A percentile compares a stretch with the other conserved stretches of the same genome.
Evolutionary conservation across 257 asterid genomes (phyloP).

Genomic region (Solanum virginianum): DNA sequence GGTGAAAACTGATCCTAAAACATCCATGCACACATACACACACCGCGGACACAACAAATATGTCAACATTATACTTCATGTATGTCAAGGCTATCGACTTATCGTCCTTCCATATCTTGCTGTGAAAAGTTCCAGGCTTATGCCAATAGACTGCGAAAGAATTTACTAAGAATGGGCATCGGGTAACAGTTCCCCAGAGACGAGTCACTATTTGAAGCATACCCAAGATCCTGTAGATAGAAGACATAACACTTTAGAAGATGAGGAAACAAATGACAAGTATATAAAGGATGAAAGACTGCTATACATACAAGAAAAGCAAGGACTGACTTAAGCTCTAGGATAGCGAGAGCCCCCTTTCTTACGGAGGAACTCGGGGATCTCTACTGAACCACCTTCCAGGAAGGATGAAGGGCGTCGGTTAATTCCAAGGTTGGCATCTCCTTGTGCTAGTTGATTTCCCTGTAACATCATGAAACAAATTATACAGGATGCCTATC

Average conservation of each 20-base stretch:
- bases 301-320: neutral
- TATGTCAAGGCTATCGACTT: neutral
- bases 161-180: neutral
- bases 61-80: neutral
- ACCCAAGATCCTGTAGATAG: neutral
- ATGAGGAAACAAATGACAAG: neutral
- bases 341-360: constrained; percentile 85
- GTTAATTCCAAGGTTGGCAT: constrained; percentile 38
- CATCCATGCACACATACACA: neutral
- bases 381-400: constrained; percentile 70
- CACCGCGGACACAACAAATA: neutral
- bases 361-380: constrained; percentile 86
- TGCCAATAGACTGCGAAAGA: neutral
- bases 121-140: neutral
- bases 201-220: neutral
- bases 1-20: neutral
- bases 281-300: neutral
- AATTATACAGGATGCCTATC: neutral
- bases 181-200: neutral
- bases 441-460: constrained; percentile 52
- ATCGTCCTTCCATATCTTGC: neutral
- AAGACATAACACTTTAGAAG: neutral
- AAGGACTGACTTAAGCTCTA: constrained; percentile 38
- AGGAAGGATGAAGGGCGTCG: constrained; percentile 59
- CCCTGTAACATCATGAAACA: constrained; percentile 28